Evolutionary conservation across 257 asterid genomes (phyloP).

Genomic region (Euphrasia confusa): DNA sequence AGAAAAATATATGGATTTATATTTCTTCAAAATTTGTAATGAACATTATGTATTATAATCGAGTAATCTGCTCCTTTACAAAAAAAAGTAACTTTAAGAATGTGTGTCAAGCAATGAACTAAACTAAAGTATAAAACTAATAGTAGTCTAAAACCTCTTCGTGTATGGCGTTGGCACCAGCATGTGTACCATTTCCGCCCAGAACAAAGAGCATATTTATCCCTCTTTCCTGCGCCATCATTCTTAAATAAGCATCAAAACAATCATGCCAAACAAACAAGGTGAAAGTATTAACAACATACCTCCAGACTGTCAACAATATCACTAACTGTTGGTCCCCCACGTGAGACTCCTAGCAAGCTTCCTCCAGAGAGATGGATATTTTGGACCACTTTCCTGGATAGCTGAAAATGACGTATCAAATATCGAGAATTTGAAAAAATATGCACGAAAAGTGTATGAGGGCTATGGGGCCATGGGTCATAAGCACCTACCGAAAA

Average conservation of each 20-base stretch:
- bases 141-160: slow-evolving; percentile 59
- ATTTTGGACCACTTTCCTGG: slow-evolving; percentile 93
- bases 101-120: slow-evolving; percentile 12
- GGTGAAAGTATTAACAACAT: slow-evolving; percentile 10
- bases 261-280: slow-evolving; percentile 15
- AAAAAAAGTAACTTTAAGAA: not conserved
- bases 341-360: slow-evolving; percentile 96
- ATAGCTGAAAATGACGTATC: slow-evolving; percentile 44
- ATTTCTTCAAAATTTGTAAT: slow-evolving; percentile 1
- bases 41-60: not conserved
- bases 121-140: slow-evolving; percentile 9
- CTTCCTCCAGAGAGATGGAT: slow-evolving; percentile 99
- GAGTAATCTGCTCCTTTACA: too few species aligned
- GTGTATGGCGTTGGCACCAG: slow-evolving; percentile 98
- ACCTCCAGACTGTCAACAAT: slow-evolving; percentile 95
- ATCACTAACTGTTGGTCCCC: slow-evolving; percentile 76
- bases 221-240: slow-evolving; percentile 74
- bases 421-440: slow-evolving; percentile 5
- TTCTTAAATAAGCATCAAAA: slow-evolving; percentile 20
- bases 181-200: slow-evolving; percentile 99
- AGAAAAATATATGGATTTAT: not conserved
- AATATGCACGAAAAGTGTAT: slow-evolving; percentile 16
- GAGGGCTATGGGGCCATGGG: not conserved
- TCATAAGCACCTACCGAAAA: slow-evolving; percentile 8
- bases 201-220: slow-evolving; percentile 94